phyloP scores from a whole-genome alignment of 257 asterid species.

The Solanum medicagineum region DNA sequence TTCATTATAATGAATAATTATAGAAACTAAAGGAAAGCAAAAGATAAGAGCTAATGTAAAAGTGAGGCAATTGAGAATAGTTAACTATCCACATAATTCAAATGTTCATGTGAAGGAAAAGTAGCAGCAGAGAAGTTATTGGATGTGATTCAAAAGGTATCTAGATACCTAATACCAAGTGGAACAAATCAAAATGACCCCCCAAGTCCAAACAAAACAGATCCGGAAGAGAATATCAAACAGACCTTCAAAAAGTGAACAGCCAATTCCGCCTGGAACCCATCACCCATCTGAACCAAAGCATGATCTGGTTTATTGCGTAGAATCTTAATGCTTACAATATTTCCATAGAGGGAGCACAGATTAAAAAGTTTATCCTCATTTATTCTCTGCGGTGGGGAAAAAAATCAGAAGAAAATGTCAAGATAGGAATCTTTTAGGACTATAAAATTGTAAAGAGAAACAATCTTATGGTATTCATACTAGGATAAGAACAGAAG shows the following conservation, averaged over 20 bases:
- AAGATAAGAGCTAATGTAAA: background rate
- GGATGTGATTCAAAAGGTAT: background rate
- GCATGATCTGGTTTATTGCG: conserved; percentile 97
- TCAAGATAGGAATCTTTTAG: background rate
- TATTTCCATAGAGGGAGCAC: conserved; percentile 91
- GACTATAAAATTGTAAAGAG: background rate
- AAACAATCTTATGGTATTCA: background rate
- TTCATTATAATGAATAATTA: background rate
- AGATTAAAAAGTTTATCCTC: conserved; percentile 93
- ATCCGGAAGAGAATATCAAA: background rate
- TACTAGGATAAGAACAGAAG: conserved; percentile 1
- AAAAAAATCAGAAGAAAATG: background rate
- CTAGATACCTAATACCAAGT: background rate
- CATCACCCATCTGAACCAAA: conserved; percentile 94
- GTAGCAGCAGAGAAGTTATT: background rate
- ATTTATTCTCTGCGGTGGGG: conserved; percentile 52
- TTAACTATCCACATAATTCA: background rate
- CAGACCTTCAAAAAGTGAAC: conserved; percentile 90
- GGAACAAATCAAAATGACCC: background rate
- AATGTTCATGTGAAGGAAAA: background rate
- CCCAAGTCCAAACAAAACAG: background rate
- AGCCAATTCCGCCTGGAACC: conserved; percentile 97
- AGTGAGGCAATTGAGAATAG: background rate
- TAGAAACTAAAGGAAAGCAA: background rate
- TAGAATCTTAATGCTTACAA: conserved; percentile 80